phyloP scores from a whole-genome alignment of 495 filamentous ascomycete species.

The Schizothecium vesticola region DNA sequence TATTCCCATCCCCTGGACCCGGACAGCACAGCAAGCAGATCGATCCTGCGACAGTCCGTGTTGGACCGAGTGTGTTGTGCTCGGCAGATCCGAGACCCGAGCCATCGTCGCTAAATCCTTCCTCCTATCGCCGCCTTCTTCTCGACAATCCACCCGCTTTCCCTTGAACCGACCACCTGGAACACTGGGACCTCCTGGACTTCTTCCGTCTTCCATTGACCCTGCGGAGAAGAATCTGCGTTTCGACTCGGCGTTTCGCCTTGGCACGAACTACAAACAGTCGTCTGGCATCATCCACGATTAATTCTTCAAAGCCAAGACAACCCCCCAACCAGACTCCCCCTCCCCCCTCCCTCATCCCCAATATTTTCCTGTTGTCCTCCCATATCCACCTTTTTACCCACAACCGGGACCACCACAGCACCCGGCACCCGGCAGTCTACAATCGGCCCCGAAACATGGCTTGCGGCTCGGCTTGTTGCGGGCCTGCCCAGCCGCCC shows the following conservation, averaged over 20 bases:
- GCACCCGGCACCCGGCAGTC: not conserved
- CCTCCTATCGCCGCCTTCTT: not conserved
- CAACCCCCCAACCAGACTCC: not conserved
- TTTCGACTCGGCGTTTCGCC: not conserved
- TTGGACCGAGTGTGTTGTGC: not conserved
- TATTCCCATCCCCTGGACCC: not conserved
- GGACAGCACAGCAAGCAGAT: not conserved
- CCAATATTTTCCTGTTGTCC: not conserved
- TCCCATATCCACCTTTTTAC: not conserved
- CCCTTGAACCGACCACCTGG: not conserved
- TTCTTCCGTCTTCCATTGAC: too few species aligned
- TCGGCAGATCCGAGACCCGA: not conserved
- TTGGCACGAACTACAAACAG: not conserved
- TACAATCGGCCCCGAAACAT: slow-evolving; percentile 3
- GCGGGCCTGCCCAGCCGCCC: slow-evolving; percentile 5
- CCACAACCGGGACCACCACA: not conserved
- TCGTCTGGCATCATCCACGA: not conserved
- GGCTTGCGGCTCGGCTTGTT: slow-evolving; percentile 21
- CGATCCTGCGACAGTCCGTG: not conserved
- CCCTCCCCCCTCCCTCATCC: not conserved
- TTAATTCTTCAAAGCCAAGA: not conserved
- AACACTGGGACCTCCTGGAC: not conserved
- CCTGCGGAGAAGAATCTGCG: not conserved
- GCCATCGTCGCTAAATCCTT: not conserved
- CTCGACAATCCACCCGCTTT: not conserved